Conservation (phyloP, 192 early-diverging fungal species). For the Podila horticola region DNA sequence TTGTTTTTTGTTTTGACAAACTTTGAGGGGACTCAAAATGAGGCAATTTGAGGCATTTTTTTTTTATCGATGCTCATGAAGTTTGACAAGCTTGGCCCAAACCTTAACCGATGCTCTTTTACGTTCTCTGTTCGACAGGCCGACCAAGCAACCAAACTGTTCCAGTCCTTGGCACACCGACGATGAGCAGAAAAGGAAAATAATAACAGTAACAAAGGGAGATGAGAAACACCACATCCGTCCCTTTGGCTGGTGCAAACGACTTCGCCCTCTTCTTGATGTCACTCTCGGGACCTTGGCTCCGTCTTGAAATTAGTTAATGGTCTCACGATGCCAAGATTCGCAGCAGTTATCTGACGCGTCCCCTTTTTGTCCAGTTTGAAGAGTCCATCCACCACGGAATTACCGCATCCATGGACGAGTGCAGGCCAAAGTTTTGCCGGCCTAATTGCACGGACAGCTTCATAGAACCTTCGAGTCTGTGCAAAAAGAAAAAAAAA, state of each 20-base stretch:
- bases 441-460: neutral
- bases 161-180: conserved; percentile 50
- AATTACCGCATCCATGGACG: no score
- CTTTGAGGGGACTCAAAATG: neutral
- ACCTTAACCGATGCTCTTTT: no score
- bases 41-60: neutral
- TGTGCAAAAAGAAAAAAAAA: neutral
- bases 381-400: no score
- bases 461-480: neutral
- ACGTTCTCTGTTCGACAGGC: conserved; percentile 13
- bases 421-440: no score
- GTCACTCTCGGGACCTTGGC: neutral
- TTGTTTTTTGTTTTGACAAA: neutral
- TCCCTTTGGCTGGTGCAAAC: neutral
- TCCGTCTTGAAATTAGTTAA: neutral
- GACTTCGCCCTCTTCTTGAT: no score
- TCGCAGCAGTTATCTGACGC: neutral
- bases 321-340: neutral
- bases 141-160: conserved; percentile 43
- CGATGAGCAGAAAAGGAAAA: conserved; percentile 14
- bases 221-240: neutral
- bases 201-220: neutral
- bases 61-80: no score
- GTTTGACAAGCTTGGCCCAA: neutral
- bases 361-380: neutral